phyloP scores from a whole-genome alignment of 192 early-diverging fungal genomes.

The Podila verticillata region DNA sequence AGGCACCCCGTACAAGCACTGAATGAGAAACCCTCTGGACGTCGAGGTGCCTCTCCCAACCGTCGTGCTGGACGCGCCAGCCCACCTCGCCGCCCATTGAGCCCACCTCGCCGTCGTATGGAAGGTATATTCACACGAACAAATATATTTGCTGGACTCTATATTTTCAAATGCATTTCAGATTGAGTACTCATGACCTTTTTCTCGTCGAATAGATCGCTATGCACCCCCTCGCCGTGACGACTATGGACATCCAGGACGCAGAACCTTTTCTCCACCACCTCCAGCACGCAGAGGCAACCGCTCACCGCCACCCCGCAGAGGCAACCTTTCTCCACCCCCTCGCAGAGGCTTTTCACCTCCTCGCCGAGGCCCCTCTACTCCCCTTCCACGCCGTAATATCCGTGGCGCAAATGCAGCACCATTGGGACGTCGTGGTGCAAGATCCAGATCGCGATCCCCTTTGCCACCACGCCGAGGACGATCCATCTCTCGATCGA shows the following conservation, averaged over 20 bases:
- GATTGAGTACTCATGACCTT: too few species aligned
- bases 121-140: constrained; percentile 21
- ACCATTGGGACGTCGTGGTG: constrained; percentile 22
- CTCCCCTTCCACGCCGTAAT: constrained; percentile 13
- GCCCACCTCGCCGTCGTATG: constrained; percentile 28
- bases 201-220: constrained; percentile 14
- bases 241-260: constrained; percentile 12
- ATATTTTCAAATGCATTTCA: too few species aligned
- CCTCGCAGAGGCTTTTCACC: constrained; percentile 8
- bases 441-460: constrained; percentile 31
- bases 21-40: constrained; percentile 7
- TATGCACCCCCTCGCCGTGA: constrained; percentile 33
- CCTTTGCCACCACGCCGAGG: constrained; percentile 23
- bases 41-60: constrained; percentile 20
- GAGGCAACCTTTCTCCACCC: constrained; percentile 32
- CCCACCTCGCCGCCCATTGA: constrained; percentile 22
- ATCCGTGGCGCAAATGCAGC: constrained; percentile 36
- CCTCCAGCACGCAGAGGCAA: constrained; percentile 9
- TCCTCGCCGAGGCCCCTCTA: not conserved
- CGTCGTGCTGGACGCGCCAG: constrained; percentile 12
- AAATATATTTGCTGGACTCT: too few species aligned
- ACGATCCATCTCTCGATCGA: constrained; percentile 23
- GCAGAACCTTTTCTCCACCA: constrained; percentile 31
- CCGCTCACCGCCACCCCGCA: constrained; percentile 6
- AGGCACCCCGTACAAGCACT: constrained; percentile 10